Base-by-base conservation (phyloP, 371 early-diverging fungal genomes). In the Phascolomyces articulosus region DNA sequence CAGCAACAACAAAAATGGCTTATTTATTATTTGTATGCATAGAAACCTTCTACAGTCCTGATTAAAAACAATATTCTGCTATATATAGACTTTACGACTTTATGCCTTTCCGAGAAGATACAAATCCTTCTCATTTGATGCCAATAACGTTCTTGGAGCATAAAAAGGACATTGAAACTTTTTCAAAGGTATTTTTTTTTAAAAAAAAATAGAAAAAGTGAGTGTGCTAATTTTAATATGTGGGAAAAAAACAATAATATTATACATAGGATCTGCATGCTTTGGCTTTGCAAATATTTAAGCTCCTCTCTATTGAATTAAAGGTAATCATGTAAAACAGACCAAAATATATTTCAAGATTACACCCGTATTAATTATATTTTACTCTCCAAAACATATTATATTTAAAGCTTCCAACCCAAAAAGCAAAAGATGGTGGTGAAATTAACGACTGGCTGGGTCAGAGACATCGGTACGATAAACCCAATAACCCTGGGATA, bases 61-160 rank as follows among this genome's bases (percentile, higher is more conserved):
- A 41, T 15, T 49, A 24, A 16, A n/a, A 3, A 23, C 23, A 23
- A 26, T 24, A 49, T n/a, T 21, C 20, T 47, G 6, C 6, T 8
- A 26, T 49, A 20, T 54, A 24, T 69, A 87, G 87, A 66, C 82
- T 79, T 0, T 87, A 79, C 51, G 87, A 88, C 59, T 71, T 86
- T 59, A 67, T 77, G 29, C 84, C 78, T 63, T 72, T 74, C 47
- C 64, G 69, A 0, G 54, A 82, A 41, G 74, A 77, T n/a, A 71
- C 80, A 31, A 67, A 75, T 16, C 72, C 65, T 59, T 70, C 67
- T 27, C 70, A 68, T 3, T 67, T n/a, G 16, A 51, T 83, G 41
- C 81, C 80, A 10, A 47, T 41, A 2, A 21, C 69, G 11, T 83
- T 80, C 55, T 63, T 69, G n/a, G 34, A 70, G 7, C 38, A 77